Percentiles rank a stretch among this genome's conserved stretches.
These are phyloP conservation scores for Dunaliella primolecta DNA, from an alignment of 139 green algal species.

Conservation along the genomic window DNA sequence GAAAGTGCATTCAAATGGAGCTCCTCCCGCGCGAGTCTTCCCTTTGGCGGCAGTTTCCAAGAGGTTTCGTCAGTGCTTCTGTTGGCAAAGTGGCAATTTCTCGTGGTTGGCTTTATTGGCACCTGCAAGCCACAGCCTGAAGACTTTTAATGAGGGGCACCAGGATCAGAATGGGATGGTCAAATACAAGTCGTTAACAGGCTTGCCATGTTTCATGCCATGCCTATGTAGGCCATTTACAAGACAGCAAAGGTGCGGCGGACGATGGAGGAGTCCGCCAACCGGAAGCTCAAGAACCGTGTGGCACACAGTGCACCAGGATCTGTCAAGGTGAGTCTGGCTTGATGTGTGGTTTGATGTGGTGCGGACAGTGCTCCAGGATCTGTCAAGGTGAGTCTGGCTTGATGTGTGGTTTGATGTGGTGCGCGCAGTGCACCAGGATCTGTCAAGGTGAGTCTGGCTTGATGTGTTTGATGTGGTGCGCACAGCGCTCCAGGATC, in stretches of 20 bases:
- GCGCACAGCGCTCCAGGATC: not conserved
- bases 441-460: not conserved
- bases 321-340: constrained; percentile 41
- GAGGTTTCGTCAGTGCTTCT: too few species aligned
- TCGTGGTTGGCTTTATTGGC: too few species aligned
- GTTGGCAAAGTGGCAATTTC: too few species aligned
- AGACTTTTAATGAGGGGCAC: too few species aligned
- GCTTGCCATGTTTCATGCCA: too few species aligned
- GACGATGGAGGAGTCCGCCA: constrained; percentile 70
- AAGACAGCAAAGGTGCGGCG: constrained; percentile 65
- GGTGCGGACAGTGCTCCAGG: not conserved
- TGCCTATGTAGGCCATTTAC: constrained; percentile 22
- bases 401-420: not conserved
- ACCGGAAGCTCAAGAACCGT: constrained; percentile 66
- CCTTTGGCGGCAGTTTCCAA: too few species aligned
- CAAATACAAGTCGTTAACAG: too few species aligned
- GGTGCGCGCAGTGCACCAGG: not conserved
- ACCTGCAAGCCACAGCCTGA: too few species aligned
- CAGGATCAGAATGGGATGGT: too few species aligned
- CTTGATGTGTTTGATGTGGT: not conserved
- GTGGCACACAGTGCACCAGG: constrained; percentile 79
- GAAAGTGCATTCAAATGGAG: too few species aligned
- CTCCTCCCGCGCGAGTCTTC: too few species aligned
- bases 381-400: not conserved
- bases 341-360: not conserved